A percentile compares a stretch with the other conserved stretches of the same genome.
Conservation (phyloP, 2,329 filamentous ascomycete species). For the Aaosphaeria arxii region DNA sequence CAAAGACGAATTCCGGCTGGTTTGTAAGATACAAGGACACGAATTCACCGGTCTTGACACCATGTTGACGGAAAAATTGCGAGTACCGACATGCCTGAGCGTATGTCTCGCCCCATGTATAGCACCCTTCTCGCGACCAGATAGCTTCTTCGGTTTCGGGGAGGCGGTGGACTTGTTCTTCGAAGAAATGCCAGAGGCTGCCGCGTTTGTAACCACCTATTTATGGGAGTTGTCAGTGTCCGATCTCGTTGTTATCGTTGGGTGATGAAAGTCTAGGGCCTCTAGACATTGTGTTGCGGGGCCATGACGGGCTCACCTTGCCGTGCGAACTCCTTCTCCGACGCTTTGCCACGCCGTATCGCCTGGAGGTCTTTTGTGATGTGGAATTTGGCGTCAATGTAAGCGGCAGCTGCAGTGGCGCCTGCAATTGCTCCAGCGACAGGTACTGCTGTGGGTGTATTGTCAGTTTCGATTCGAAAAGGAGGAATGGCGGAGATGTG, state of each 20-base stretch:
- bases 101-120: constrained; percentile 37
- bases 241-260: constrained; percentile 1
- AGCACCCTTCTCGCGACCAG: constrained; percentile 62
- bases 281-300: background rate
- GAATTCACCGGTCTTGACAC: constrained; percentile 58
- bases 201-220: constrained; percentile 51
- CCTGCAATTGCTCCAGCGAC: constrained; percentile 34
- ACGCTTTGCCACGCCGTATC: constrained; percentile 44
- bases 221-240: constrained; percentile 9
- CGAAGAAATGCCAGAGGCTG: constrained; percentile 66
- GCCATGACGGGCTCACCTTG: constrained; percentile 41
- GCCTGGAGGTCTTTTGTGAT: constrained; percentile 58
- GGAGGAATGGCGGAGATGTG: constrained; percentile 3
- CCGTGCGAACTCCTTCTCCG: constrained; percentile 46
- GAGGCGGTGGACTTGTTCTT: constrained; percentile 51
- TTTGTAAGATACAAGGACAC: constrained; percentile 68
- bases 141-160: constrained; percentile 55
- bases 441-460: constrained; percentile 19
- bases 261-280: background rate
- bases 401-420: constrained; percentile 48
- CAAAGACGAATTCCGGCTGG: constrained; percentile 64
- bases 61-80: constrained; percentile 39
- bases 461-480: background rate
- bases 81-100: constrained; percentile 40
- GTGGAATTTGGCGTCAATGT: constrained; percentile 69